Percentiles rank a stretch among this genome's conserved stretches.
Evolutionary conservation across 139 green algal species (phyloP).

Genomic region (Chlorella sp.): DNA sequence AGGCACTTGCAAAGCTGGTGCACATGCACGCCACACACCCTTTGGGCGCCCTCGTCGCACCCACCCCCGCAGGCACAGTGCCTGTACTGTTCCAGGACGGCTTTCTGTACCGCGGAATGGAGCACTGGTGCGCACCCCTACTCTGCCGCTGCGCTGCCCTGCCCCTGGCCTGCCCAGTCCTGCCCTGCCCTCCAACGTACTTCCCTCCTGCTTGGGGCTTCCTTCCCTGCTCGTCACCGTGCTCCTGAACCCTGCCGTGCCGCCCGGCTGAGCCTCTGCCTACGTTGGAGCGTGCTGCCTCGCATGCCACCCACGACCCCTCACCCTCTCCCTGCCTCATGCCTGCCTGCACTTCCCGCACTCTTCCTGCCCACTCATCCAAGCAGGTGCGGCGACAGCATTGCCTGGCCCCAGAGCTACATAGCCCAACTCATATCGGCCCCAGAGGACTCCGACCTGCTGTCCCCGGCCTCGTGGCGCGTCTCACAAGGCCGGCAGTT

Average conservation of each 20-base stretch:
- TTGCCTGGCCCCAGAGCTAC: conserved; percentile 19
- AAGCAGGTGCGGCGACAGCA: neutral
- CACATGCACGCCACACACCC: no score
- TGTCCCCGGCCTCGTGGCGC: conserved; percentile 19
- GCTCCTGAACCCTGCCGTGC: neutral
- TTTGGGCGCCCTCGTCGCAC: neutral
- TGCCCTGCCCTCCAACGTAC: neutral
- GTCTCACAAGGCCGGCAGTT: neutral
- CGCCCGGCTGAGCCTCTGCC: no score
- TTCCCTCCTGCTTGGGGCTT: no score
- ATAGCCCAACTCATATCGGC: conserved; percentile 17
- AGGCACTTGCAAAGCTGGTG: no score
- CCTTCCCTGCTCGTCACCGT: no score
- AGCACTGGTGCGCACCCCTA: conserved; percentile 20
- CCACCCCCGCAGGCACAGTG: conserved; percentile 8
- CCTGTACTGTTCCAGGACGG: conserved; percentile 15
- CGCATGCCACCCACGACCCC: no score
- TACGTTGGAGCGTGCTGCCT: no score
- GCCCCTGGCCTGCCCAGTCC: neutral
- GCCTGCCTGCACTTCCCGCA: neutral
- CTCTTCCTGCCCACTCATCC: neutral
- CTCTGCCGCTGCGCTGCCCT: neutral
- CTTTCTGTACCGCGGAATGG: conserved; percentile 24
- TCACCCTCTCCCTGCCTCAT: neutral
- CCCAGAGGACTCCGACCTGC: neutral